Base-by-base conservation (phyloP, 2,329 filamentous ascomycete genomes). In the Fusarium chlamydosporum region DNA sequence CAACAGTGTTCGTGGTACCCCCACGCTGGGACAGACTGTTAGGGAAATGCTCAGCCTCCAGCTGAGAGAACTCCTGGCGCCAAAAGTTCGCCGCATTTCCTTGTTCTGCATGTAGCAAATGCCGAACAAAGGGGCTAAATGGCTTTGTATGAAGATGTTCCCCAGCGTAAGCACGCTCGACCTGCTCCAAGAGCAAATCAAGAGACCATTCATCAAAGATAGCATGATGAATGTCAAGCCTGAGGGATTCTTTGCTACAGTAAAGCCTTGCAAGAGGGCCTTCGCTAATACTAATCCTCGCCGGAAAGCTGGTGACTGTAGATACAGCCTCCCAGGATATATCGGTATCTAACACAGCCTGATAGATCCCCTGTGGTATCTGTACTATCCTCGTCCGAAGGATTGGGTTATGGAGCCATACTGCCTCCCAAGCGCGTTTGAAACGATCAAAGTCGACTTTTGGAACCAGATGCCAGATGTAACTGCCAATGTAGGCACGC, bases 141-240 rank as follows among this genome's bases (percentile, higher is more conserved):
- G 38, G 31, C 31, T 37, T 48, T 5, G 7, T 12, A 1, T 29
- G 3, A 4, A 57, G 37, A 6, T 2, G 6, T 9, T 12, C 37
- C 16, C 37, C 54, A 1, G 13, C 4, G 7, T 57, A 57, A 0
- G 31, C 29, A 5, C 29, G 37, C 29, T 57, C 35, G 2, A 42
- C 37, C n/a, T 57, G 54, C 3, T 37, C 10, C 4, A 57, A 1
- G 2, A 31, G 15, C 1, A 57, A 8, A n/a, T 13, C 46, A 2
- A 57, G 37, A 35, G 54, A 57, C 54, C 54, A 57, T 29, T 57
- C 54, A 8, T 57, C 54, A 9, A 52, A 57, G 5, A 57, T 15
- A 4, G 46, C 27, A 10, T 57, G 54, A 20, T 57, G 54, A 1
- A 57, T 57, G 1, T 57, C 46, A 2, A 57, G 45, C 11, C 46